Base-by-base conservation (phyloP, 1,139 yeast species). In the Hanseniaspora sp. region DNA sequence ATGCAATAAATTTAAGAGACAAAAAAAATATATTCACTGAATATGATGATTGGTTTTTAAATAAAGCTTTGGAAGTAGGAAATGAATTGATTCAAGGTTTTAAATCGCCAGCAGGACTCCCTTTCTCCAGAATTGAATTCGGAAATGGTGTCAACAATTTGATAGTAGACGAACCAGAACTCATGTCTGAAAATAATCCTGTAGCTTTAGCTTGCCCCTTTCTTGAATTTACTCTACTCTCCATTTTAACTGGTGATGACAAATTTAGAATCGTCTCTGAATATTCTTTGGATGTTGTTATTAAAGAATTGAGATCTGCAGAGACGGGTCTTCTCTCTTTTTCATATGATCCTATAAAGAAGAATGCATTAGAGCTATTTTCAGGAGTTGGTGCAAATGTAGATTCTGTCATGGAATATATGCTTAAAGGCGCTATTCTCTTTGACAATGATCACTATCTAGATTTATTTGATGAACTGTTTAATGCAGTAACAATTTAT, bases 331-430 rank as follows among this genome's bases (percentile, higher is more conserved):
- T 90, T 31, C 65, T 90, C 9, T 95, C 96, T 1, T 84, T 85
- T 86, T 76, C 92, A 0, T 70, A 88, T 9, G 82, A 83, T 59
- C 84, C 92, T 0, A 61, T 71, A 1, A 68, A 77, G 0, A 79
- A 78, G 35, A 64, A 67, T 38, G 82, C 88, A 80, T 70, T 72
- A 42, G 83, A 83, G 55, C 67, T 76, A 0, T 69, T 81, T 44
- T 78, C 92, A 0, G 96, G 96, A 0, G 75, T 86, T 9, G 97
- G 97, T 0, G 96, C 97, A 0, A 84, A 95, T 2, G 78, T 86
- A n/a, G 97, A 90, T 68, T 87, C 96, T 0, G 86, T 86, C 62
- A 90, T 84, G 65, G 97, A 90, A 64, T 86, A 90, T 65, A 86
- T 95, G 0, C 73, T 86, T 40, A 90, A 90, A 63, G 80, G 82